Percentiles rank a stretch among this genome's conserved stretches.
These are phyloP conservation scores for Papiliotrema terrestris DNA, from an alignment of 1,284 basidiomycete genomes.

Conservation along the genomic window DNA sequence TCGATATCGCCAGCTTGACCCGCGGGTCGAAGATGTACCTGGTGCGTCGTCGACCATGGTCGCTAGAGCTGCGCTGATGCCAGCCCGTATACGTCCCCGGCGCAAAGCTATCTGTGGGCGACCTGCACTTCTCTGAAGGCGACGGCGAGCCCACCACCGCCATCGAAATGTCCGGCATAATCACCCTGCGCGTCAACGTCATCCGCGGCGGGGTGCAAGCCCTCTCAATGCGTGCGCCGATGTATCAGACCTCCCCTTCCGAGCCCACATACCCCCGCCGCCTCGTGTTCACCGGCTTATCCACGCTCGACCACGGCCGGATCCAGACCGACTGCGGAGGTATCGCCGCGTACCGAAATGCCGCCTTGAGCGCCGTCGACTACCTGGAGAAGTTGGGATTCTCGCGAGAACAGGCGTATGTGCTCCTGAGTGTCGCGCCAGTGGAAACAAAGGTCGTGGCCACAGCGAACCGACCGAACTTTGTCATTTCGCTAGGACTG, in stretches of 20 bases:
- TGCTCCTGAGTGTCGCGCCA: constrained; percentile 70
- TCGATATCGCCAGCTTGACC: constrained; percentile 73
- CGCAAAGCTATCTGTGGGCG: constrained; percentile 72
- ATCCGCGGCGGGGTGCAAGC: constrained; percentile 73
- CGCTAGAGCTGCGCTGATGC: neutral
- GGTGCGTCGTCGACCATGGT: constrained; percentile 51
- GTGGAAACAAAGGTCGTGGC: constrained; percentile 53
- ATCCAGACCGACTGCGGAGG: constrained; percentile 22
- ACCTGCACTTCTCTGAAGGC: constrained; percentile 76
- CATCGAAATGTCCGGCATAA: constrained; percentile 61
- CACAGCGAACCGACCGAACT: constrained; percentile 31
- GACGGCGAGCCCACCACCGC: constrained; percentile 59
- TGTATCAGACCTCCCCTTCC: constrained; percentile 48
- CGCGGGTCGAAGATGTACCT: constrained; percentile 40
- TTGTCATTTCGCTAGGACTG: constrained; percentile 24
- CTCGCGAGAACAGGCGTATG: constrained; percentile 62
- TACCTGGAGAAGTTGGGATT: constrained; percentile 57
- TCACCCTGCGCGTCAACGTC: constrained; percentile 68
- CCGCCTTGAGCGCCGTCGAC: constrained; percentile 68
- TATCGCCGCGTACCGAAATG: constrained; percentile 60
- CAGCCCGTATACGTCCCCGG: constrained; percentile 68
- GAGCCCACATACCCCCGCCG: constrained; percentile 23
- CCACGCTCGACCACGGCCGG: constrained; percentile 11
- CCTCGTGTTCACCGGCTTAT: constrained; percentile 29
- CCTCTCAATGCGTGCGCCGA: constrained; percentile 69